These are phyloP conservation scores for Curvularia eragrostidis DNA, from an alignment of 2,329 filamentous ascomycete genomes.

Conservation along the genomic window DNA sequence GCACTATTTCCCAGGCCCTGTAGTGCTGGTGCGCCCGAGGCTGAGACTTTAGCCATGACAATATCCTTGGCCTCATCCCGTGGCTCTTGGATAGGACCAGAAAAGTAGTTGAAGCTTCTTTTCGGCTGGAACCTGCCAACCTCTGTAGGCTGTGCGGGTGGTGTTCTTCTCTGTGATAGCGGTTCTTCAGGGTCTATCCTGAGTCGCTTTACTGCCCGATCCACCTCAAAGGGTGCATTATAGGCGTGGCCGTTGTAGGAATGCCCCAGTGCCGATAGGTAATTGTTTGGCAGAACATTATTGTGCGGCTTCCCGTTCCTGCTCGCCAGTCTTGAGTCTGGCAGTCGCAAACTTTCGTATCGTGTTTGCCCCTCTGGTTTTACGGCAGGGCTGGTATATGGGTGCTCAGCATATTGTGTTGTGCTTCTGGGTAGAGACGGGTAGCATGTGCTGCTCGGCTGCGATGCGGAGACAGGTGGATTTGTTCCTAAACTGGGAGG, in stretches of 20 bases:
- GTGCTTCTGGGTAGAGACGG: conserved; percentile 4
- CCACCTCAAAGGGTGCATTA: background rate
- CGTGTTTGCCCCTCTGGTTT: background rate
- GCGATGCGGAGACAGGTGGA: background rate
- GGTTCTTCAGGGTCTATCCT: conserved; percentile 16
- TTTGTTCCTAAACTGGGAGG: background rate
- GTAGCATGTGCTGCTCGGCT: background rate
- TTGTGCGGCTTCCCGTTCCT: background rate
- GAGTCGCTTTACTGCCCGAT: conserved; percentile 32
- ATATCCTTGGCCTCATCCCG: conserved; percentile 14
- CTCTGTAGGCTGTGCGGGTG: background rate
- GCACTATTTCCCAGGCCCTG: background rate
- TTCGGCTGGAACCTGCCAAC: background rate
- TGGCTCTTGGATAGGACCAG: background rate
- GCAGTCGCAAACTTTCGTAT: background rate
- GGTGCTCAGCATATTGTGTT: background rate
- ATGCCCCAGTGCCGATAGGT: conserved; percentile 6
- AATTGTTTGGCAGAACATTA: background rate
- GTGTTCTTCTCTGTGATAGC: background rate
- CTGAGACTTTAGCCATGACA: conserved; percentile 15
- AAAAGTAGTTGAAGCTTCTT: conserved; percentile 4
- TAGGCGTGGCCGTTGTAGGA: background rate
- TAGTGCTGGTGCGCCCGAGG: background rate
- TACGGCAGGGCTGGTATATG: background rate
- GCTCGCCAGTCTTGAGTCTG: background rate